Conservation (phyloP, 2,329 filamentous ascomycete genomes). For the Penicillium sp. region DNA sequence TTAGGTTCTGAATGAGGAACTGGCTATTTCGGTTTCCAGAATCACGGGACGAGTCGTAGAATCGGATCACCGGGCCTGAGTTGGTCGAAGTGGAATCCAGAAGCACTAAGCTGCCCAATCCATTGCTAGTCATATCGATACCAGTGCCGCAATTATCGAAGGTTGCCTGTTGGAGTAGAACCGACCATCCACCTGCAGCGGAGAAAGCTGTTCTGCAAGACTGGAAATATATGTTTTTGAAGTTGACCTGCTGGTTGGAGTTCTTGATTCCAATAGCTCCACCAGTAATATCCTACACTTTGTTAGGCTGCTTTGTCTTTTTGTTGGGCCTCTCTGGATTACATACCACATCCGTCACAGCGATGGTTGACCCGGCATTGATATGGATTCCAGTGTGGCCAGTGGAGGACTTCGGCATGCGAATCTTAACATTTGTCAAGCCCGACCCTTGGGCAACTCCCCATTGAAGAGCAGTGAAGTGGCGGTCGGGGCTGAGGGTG, state of each 20-base stretch:
- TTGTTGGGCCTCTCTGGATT: neutral
- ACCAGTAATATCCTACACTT: slow-evolving; percentile 24
- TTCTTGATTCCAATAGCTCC: slow-evolving; percentile 30
- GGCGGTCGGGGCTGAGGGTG: slow-evolving; percentile 13
- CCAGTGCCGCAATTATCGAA: slow-evolving; percentile 30
- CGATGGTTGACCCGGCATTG: slow-evolving; percentile 26
- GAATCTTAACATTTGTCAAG: slow-evolving; percentile 32
- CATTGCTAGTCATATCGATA: slow-evolving; percentile 30
- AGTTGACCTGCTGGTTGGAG: slow-evolving; percentile 34
- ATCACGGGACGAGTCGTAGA: slow-evolving; percentile 32
- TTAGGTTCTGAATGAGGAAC: slow-evolving; percentile 28
- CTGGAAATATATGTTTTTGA: slow-evolving; percentile 55
- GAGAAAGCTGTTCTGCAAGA: slow-evolving; percentile 56
- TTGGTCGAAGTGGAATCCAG: slow-evolving; percentile 29
- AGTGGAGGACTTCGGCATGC: slow-evolving; percentile 30
- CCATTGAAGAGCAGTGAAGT: slow-evolving; percentile 34
- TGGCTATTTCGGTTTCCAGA: slow-evolving; percentile 27
- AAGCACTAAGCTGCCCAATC: slow-evolving; percentile 27
- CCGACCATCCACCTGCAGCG: slow-evolving; percentile 34
- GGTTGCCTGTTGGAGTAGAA: slow-evolving; percentile 25
- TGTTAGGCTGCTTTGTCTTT: slow-evolving; percentile 3
- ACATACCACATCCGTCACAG: slow-evolving; percentile 29
- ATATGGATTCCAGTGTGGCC: slow-evolving; percentile 31
- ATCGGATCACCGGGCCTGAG: slow-evolving; percentile 25
- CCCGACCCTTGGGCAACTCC: slow-evolving; percentile 35